phyloP scores from a whole-genome alignment of 148 eudicot species.

The Talinum fruticosum region DNA sequence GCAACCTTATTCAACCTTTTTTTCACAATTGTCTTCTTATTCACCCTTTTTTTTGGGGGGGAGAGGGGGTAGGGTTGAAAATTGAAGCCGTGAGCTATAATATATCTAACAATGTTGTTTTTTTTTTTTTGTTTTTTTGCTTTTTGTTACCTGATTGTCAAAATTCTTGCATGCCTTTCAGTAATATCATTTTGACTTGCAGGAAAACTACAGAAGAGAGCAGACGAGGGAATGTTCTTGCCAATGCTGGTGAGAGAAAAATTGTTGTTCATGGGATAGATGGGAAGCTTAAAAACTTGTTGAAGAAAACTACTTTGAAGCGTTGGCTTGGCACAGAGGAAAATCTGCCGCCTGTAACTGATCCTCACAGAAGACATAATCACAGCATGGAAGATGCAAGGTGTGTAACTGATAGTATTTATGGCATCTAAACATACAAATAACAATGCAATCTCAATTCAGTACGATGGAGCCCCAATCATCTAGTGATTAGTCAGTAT shows the following conservation, averaged over 20 bases:
- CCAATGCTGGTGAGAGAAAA: conserved; percentile 40
- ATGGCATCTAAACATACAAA: not conserved
- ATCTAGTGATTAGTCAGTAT: not conserved
- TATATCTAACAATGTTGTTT: not conserved
- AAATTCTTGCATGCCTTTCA: not conserved
- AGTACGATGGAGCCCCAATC: not conserved
- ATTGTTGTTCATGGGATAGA: conserved; percentile 45
- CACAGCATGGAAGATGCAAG: conserved; percentile 68
- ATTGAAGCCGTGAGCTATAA: no score
- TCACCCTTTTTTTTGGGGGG: no score
- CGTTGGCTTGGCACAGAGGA: conserved; percentile 54
- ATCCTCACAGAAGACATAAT: conserved; percentile 29
- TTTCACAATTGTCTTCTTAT: no score
- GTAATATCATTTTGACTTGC: conserved; percentile 19
- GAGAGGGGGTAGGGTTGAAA: no score
- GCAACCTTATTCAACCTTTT: not conserved
- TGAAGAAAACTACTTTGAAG: conserved; percentile 58
- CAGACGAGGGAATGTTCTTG: conserved; percentile 33
- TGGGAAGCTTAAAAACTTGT: conserved; percentile 63
- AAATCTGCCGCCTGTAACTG: conserved; percentile 35
- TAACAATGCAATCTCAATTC: not conserved
- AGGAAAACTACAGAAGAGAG: conserved; percentile 46
- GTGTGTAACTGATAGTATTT: conserved; percentile 30
- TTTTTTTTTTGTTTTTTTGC: not conserved
- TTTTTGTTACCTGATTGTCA: not conserved